Conservation (phyloP, 768 basidiomycete genomes). For the Collybia sordida region DNA sequence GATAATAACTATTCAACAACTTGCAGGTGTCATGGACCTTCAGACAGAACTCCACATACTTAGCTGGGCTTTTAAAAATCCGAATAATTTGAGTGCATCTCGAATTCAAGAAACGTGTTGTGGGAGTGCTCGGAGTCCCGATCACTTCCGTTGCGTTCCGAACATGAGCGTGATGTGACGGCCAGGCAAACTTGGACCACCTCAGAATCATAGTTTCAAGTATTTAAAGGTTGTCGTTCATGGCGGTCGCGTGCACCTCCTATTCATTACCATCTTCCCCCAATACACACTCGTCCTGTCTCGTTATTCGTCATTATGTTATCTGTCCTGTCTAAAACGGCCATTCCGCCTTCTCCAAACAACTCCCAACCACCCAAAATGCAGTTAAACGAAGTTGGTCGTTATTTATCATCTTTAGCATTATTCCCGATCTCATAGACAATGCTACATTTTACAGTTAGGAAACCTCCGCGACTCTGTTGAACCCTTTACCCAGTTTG, state of each 20-base stretch:
- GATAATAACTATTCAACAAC: too few relatives aligned
- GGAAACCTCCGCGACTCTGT: conserved; percentile 57
- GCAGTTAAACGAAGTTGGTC: conserved; percentile 36
- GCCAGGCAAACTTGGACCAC: conserved; percentile 12
- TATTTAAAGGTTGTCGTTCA: background rate
- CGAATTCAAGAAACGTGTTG: background rate
- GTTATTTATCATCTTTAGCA: background rate
- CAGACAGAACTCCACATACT: too few relatives aligned
- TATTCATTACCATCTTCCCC: background rate
- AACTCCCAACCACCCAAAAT: conserved; percentile 19
- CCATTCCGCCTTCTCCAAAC: background rate
- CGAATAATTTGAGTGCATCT: background rate
- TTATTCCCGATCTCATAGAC: background rate
- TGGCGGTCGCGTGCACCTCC: conserved; percentile 26
- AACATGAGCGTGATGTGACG: conserved; percentile 25
- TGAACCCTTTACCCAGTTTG: conserved; percentile 61
- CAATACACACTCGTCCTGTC: background rate
- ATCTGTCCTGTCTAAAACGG: conserved; percentile 20
- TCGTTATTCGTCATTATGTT: conserved; percentile 18
- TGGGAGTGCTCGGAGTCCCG: conserved; percentile 16
- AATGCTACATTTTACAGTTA: conserved; percentile 32
- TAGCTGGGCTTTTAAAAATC: background rate
- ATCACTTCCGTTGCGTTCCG: conserved; percentile 32
- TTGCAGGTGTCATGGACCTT: too few relatives aligned
- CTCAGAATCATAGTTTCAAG: background rate